Conservation (phyloP, 1,139 yeast genomes). For the Groenewaldozyma auringiensis region DNA sequence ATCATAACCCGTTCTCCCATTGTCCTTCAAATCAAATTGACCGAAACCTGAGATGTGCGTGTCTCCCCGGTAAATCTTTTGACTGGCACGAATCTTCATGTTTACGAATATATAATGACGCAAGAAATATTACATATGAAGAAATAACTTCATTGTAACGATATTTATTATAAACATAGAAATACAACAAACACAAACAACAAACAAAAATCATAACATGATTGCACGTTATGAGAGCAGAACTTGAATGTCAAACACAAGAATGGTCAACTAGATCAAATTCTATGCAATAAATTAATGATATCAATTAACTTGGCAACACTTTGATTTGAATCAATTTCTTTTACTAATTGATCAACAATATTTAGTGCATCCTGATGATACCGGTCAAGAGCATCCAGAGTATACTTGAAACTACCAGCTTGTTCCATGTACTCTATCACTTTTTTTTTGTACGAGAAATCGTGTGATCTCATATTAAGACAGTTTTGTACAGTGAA, state of each 20-base stretch:
- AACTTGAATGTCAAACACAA: too few species aligned
- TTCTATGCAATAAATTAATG: conserved; percentile 5
- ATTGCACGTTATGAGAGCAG: too few species aligned
- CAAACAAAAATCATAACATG: background rate
- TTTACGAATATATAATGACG: conserved; percentile 17
- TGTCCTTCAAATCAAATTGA: conserved; percentile 45
- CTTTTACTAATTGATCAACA: conserved; percentile 12
- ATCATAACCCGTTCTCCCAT: conserved; percentile 65
- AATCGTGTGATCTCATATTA: conserved; percentile 33
- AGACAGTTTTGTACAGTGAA: conserved; percentile 38
- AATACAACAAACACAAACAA: conserved; percentile 1
- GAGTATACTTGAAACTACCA: conserved; percentile 38
- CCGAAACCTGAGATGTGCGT: conserved; percentile 19
- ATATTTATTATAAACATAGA: background rate
- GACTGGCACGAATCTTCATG: conserved; percentile 25
- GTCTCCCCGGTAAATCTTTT: conserved; percentile 17
- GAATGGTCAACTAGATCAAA: background rate
- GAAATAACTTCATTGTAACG: background rate
- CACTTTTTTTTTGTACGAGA: conserved; percentile 42
- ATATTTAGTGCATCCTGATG: conserved; percentile 15
- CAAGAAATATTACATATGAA: conserved; percentile 12
- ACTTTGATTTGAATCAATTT: conserved; percentile 10
- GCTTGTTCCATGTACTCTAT: conserved; percentile 39
- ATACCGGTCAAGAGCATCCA: conserved; percentile 16
- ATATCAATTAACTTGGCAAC: conserved; percentile 13